Percentiles rank a stretch among this genome's conserved stretches.
phyloP scores from a whole-genome alignment of 2,329 filamentous ascomycete species.

The Xylariales sp. region DNA sequence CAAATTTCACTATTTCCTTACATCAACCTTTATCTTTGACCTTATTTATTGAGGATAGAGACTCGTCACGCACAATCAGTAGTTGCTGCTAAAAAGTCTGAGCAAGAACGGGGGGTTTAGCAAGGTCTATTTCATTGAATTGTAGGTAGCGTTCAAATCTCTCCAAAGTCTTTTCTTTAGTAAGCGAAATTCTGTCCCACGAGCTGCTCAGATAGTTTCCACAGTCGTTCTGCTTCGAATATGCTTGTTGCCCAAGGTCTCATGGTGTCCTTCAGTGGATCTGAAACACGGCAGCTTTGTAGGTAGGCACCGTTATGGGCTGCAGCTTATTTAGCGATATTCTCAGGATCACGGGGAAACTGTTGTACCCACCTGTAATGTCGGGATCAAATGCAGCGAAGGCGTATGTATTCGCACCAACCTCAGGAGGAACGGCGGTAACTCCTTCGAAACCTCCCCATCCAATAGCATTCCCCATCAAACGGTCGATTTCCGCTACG shows the following conservation, averaged over 20 bases:
- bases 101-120: too few relatives aligned
- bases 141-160: too few relatives aligned
- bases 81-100: too few relatives aligned
- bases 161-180: too few relatives aligned
- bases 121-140: too few relatives aligned
- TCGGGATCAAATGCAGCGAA: slow-evolving; percentile 26
- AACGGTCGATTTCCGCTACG: slow-evolving; percentile 3
- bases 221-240: slow-evolving; percentile 26
- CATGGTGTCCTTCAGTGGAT: slow-evolving; percentile 18
- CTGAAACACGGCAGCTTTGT: slow-evolving; percentile 20
- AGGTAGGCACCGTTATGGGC: slow-evolving; percentile 23
- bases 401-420: slow-evolving; percentile 23
- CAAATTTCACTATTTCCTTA: too few relatives aligned
- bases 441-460: slow-evolving; percentile 15
- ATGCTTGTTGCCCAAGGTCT: slow-evolving; percentile 20
- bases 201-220: slow-evolving; percentile 28
- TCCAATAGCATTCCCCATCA: slow-evolving; percentile 17
- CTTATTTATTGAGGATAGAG: too few relatives aligned
- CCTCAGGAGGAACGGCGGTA: slow-evolving; percentile 17
- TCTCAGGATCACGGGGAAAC: not conserved
- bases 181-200: slow-evolving; percentile 25
- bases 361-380: slow-evolving; percentile 5
- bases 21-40: too few relatives aligned
- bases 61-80: too few relatives aligned
- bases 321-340: not conserved